phyloP scores from a whole-genome alignment of 225 moss, liverwort and hornwort genomes.

The Asterella californica region DNA sequence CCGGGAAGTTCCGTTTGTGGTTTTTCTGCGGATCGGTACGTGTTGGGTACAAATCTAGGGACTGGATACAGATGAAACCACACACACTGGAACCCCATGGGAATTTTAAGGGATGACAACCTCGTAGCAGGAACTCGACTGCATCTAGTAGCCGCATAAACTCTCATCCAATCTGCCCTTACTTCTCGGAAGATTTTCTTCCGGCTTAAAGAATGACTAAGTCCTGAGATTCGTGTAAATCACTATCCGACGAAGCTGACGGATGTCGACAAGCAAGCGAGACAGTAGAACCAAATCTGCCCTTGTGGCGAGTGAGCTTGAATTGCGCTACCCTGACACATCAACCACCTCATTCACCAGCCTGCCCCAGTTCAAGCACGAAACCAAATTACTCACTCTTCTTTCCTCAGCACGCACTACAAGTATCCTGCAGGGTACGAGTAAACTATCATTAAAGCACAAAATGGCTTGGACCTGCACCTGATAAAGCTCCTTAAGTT shows the following conservation, averaged over 20 bases:
- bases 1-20: conserved; percentile 85
- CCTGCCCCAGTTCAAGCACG: conserved; percentile 11
- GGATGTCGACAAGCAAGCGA: conserved; percentile 81
- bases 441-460: neutral
- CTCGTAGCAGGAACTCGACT: neutral
- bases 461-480: conserved; percentile 27
- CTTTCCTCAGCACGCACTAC: conserved; percentile 4
- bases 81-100: too few species aligned
- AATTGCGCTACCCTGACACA: conserved; percentile 62
- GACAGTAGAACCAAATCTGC: conserved; percentile 72
- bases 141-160: neutral
- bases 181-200: neutral
- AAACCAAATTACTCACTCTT: neutral
- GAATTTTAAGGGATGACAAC: too few species aligned
- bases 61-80: too few species aligned
- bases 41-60: too few species aligned
- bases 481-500: neutral
- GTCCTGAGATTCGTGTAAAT: neutral
- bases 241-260: conserved; percentile 51
- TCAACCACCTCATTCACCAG: conserved; percentile 96
- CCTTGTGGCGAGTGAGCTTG: conserved; percentile 69
- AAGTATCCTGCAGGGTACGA: neutral
- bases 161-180: neutral
- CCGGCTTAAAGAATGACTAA: neutral
- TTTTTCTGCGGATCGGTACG: conserved; percentile 42